These are phyloP conservation scores for Gnomoniopsis sp. DNA, from an alignment of 2,329 filamentous ascomycete genomes.

Conservation along the genomic window DNA sequence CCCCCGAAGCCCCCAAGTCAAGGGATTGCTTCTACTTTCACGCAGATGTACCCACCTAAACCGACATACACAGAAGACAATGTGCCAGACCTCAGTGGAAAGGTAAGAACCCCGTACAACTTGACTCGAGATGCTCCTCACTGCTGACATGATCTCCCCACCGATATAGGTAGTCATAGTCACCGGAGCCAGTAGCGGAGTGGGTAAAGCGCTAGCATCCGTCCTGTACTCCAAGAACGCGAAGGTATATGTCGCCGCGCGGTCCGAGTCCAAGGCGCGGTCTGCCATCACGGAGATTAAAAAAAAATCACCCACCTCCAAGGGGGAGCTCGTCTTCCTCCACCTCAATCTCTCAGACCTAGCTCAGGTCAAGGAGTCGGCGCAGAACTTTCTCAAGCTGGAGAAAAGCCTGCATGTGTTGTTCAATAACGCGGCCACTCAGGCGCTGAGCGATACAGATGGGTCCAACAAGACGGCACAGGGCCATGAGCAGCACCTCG, in stretches of 20 bases:
- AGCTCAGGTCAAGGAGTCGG: constrained; percentile 21
- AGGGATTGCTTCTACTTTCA: too few relatives aligned
- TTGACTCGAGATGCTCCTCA: too few relatives aligned
- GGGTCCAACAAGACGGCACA: constrained; percentile 19
- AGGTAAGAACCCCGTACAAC: too few relatives aligned
- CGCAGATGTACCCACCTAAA: too few relatives aligned
- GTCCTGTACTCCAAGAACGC: constrained; percentile 46
- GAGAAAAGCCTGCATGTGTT: constrained; percentile 28
- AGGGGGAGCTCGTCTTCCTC: constrained; percentile 34
- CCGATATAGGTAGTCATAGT: constrained; percentile 38
- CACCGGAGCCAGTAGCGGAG: constrained; percentile 28
- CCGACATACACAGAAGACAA: too few relatives aligned
- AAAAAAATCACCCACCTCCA: constrained; percentile 25
- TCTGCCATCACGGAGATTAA: constrained; percentile 30
- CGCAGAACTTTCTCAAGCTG: constrained; percentile 23
- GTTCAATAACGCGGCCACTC: constrained; percentile 31
- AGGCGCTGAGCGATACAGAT: not conserved
- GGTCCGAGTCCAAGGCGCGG: constrained; percentile 34
- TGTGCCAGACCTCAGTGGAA: too few relatives aligned
- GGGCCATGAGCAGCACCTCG: constrained; percentile 8
- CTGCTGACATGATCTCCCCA: too few relatives aligned
- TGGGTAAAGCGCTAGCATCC: constrained; percentile 42
- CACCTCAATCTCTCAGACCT: constrained; percentile 32
- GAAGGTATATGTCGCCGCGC: constrained; percentile 45
- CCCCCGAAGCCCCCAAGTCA: too few relatives aligned